Base-by-base conservation (phyloP, 495 filamentous ascomycete species). In the Neurospora sp. region DNA sequence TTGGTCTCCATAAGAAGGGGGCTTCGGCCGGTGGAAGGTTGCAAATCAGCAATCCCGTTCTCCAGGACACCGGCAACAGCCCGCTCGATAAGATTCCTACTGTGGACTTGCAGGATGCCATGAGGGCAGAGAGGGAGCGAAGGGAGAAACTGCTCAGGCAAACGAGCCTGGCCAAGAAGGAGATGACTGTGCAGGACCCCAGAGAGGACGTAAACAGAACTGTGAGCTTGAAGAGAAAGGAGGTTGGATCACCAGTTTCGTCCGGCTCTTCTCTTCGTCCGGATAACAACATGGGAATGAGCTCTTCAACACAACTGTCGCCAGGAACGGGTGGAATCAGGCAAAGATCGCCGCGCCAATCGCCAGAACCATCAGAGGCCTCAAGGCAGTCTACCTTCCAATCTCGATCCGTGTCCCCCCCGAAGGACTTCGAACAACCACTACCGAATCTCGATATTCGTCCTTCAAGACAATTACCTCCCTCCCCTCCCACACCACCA, bases 31-130 rank as follows among this genome's bases (percentile, higher is more conserved):
- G 54, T 46, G 80, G 79, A 46, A 87, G 81, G 66, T 71, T 86
- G 8, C 74, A 78, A 12, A 89, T 89, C 69, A 85, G 86, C 31
- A 80, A 83, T n/a, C 87, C 87, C 35, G 79, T 89, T 70, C 72
- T 86, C 44, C 78, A 83, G 73, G 76, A 79, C n/a, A 77, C 81
- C 48, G 79, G 79, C 40, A 75, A 76, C 39, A 82, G 85, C 70
- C 79, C 83, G 14, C 73, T 87, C 69, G 80, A 80, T 75, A 81
- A 82, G 75, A 85, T 86, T 72, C 74, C 81, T 18, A 85, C 85
- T 16, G 80, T 88, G 59, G 85, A 84, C 69, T 74, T 89, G 48
- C 77, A 81, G 46, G 82, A 82, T 3, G 87, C 87, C 41, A 86
- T 83, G 3, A 74, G 70, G 23, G 82, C 84, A 18, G 87, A 88